Evolutionary conservation across 352 stramenopile species (phyloP), one percentile per base, ranked within the genome.

Genomic region (Plasmopara muralis): DNA sequence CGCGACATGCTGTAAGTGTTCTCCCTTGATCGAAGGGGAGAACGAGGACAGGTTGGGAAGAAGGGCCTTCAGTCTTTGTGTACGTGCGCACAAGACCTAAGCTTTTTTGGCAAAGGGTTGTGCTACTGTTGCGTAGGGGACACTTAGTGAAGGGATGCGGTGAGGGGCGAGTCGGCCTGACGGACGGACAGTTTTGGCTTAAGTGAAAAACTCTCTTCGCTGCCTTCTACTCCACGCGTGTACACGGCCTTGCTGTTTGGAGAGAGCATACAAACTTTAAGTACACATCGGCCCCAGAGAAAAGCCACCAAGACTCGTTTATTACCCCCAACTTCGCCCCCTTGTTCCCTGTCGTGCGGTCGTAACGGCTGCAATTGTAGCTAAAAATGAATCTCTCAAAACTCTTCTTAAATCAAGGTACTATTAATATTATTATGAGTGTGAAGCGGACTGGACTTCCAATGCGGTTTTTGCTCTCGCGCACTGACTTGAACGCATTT

Each of bases 1-100:
- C 76, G 72, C 53, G 80, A 87, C 80, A 91, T 90, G 47, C 35
- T 50, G 39, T 38, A 35, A 28, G 46, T 42, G 57, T 37, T 60
- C 43, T 59, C 54, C 41, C 50, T 67, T 52, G 40, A 38, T 35
- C 7, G 20, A 15, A 14, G 41, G 52, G 30, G 34, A 42, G 48
- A 37, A 29, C 9, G 40, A 28, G 25, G 9, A 44, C 13, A 35
- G 20, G 10, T n/a, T 9, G 46, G 18, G 43, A 33, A 15, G 28
- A 42, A 30, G 18, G 44, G 42, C 56, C 44, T 57, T 65, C 39
- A 65, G 57, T 60, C 33, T 50, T 53, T 25, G 12, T 31, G 48
- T 20, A 10, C 50, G 20, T 39, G 28, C 34, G 46, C 40, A 50
- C 40, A 47, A 55, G 29, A 44, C 25, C 47, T 47, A 38, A 28